phyloP scores from a whole-genome alignment of 495 filamentous ascomycete species.

The Talaromyces ruber region DNA sequence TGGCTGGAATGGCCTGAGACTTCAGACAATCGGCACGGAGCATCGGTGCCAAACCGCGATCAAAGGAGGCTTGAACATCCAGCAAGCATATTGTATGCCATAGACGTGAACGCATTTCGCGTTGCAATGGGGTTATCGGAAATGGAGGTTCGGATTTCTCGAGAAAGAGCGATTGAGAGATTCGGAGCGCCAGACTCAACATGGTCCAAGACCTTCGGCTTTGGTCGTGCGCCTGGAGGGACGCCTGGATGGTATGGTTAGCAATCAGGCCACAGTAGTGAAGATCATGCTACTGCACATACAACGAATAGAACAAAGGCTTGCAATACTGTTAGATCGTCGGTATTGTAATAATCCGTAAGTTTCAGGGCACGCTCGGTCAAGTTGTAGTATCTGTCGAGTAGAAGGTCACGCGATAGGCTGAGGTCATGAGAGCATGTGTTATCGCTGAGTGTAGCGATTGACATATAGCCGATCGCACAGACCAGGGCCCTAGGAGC shows the following conservation, averaged over 20 bases:
- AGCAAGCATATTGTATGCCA: constrained; percentile 27
- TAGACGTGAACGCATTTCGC: constrained; percentile 24
- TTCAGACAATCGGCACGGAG: constrained; percentile 25
- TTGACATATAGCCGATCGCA: constrained; percentile 47
- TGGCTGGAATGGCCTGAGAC: constrained; percentile 17
- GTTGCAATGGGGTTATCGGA: constrained; percentile 21
- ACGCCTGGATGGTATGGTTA: constrained; percentile 24
- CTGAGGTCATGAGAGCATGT: too few species aligned
- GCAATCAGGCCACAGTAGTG: background rate
- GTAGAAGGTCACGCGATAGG: too few species aligned
- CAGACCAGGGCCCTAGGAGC: constrained; percentile 35
- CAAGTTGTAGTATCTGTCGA: constrained; percentile 37
- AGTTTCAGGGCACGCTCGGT: constrained; percentile 38
- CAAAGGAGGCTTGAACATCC: constrained; percentile 24
- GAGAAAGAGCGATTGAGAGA: constrained; percentile 58
- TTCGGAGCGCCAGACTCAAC: constrained; percentile 56
- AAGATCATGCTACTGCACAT: constrained; percentile 2
- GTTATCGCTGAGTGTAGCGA: too few species aligned
- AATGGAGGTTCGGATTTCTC: constrained; percentile 36
- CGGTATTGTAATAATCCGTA: constrained; percentile 43
- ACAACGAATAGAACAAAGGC: constrained; percentile 47
- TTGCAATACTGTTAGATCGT: constrained; percentile 48
- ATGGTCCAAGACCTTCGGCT: constrained; percentile 43
- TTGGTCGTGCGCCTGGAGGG: constrained; percentile 28
- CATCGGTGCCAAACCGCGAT: constrained; percentile 34